Percentiles rank a stretch among this genome's conserved stretches.
Conservation (phyloP, 306 rosid species). For the Cercis canadensis region DNA sequence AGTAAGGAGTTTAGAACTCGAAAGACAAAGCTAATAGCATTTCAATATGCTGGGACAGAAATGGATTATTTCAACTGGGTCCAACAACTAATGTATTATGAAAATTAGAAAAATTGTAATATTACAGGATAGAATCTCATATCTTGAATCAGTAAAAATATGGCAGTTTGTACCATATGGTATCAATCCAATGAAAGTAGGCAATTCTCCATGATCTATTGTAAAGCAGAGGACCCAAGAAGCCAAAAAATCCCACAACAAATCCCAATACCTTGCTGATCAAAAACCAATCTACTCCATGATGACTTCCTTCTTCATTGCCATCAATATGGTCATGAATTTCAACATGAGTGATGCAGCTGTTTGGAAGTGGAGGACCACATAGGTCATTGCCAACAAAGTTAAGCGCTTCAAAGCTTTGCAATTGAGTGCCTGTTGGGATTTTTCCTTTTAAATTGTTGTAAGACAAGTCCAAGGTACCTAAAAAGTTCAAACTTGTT, state of each 20-base stretch:
- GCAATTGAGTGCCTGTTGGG: conserved; percentile 31
- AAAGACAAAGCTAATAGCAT: too few species aligned
- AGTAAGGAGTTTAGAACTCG: too few species aligned
- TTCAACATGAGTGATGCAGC: neutral
- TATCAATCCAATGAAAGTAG: conserved; percentile 64
- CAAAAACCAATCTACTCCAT: neutral
- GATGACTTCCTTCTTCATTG: neutral
- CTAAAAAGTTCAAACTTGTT: conserved; percentile 3
- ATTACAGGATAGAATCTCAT: too few species aligned
- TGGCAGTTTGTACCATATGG: too few species aligned
- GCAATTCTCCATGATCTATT: neutral
- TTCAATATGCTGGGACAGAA: too few species aligned
- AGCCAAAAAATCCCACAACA: neutral
- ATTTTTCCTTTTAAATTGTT: conserved; percentile 18
- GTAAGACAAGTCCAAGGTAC: conserved; percentile 30
- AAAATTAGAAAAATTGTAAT: too few species aligned
- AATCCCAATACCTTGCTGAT: neutral
- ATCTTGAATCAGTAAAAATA: neutral
- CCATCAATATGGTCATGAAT: neutral
- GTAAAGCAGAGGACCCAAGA: neutral
- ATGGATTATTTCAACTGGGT: neutral
- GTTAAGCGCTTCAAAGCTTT: conserved; percentile 23
- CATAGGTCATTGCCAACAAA: conserved; percentile 19
- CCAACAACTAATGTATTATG: too few species aligned
- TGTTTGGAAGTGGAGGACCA: conserved; percentile 7